These are phyloP conservation scores for Aspergillus sp. DNA, from an alignment of 2,329 filamentous ascomycete genomes.

Conservation along the genomic window DNA sequence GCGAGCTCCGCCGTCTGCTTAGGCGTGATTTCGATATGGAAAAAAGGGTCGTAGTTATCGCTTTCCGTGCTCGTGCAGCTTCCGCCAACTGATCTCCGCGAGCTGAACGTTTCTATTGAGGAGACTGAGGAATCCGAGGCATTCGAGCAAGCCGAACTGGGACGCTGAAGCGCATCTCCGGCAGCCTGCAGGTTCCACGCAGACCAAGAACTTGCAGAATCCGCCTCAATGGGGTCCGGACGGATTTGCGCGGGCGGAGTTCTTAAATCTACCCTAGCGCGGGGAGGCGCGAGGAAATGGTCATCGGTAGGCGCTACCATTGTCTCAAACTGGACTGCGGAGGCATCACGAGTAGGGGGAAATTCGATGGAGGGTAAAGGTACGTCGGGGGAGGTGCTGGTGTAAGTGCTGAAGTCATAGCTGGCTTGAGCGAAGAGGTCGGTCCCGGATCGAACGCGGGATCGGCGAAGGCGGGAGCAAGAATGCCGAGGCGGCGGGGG, in stretches of 20 bases:
- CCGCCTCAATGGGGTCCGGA: slow-evolving; percentile 38
- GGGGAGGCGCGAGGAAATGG: slow-evolving; percentile 45
- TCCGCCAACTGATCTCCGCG: slow-evolving; percentile 61
- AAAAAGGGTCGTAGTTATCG: slow-evolving; percentile 62
- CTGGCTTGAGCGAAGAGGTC: slow-evolving; percentile 40
- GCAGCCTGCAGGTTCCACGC: slow-evolving; percentile 35
- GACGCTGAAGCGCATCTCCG: slow-evolving; percentile 56
- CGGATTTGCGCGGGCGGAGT: slow-evolving; percentile 53
- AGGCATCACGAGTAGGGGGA: slow-evolving; percentile 32
- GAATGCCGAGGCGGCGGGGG: slow-evolving; percentile 51
- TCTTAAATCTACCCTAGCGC: slow-evolving; percentile 43
- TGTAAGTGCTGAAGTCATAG: slow-evolving; percentile 41
- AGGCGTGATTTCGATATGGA: slow-evolving; percentile 45
- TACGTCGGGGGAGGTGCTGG: slow-evolving; percentile 41
- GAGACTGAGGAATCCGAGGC: slow-evolving; percentile 67
- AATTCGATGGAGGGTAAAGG: slow-evolving; percentile 51
- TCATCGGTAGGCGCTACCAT: slow-evolving; percentile 36
- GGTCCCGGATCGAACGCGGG: slow-evolving; percentile 44
- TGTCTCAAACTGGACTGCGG: slow-evolving; percentile 30
- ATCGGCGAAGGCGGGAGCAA: slow-evolving; percentile 46
- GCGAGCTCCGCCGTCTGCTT: slow-evolving; percentile 46
- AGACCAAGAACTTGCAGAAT: slow-evolving; percentile 36
- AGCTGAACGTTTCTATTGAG: slow-evolving; percentile 61
- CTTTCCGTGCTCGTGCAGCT: slow-evolving; percentile 66
- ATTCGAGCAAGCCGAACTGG: slow-evolving; percentile 62